Evolutionary conservation across 805 yeast species (phyloP), one percentile per base, ranked within the genome.

Genomic region (Yarrowia divulgata): DNA sequence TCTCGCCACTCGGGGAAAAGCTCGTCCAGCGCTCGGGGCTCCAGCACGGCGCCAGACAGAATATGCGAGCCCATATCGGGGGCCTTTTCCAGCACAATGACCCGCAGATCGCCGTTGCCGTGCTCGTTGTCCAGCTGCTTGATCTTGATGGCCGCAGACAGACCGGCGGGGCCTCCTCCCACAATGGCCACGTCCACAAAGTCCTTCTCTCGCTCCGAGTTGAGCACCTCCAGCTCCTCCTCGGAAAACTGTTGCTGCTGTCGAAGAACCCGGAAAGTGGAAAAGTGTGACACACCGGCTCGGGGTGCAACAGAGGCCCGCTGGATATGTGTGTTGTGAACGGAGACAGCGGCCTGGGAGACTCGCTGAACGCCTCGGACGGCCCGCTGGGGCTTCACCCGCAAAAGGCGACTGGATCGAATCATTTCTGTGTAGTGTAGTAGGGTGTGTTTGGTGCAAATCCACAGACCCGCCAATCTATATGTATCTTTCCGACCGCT

Each of bases 91-190:
- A 95, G 81, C 1, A 95, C 92, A 10, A 95, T 90, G 43, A 95
- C 97, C 71, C 99, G 83, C 63, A 92, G 79, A 63, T 87, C 90
- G 23, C 91, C 90, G 32, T 80, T 80, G 0, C 89, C 90, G 37
- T 83, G 79, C 71, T 85, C 88, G 68, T 84, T 81, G 75, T 93
- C 97, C 43, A 94, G 80, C 77, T 93, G 97, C 78, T 95, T 95
- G 71, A 92, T 81, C 73, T 85, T 85, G 71, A 95, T 95, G 13
- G 98, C 98, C 1, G 99, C 89, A 0, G 97, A 93, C 64, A 95
- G 81, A 3, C 99, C 99, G 1, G 98, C 96, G 8, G 98, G 98
- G 0, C 99, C 99, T 43, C 97, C 98, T 52, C 99, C 99, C 1
- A 95, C 97, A 66, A 95, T 92, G 75, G 97, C 90, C 29, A 95